Evolutionary conservation across 345 rosid species (phyloP), one percentile per base, ranked within the genome.

Genomic region (Bretschneidera sinensis): DNA sequence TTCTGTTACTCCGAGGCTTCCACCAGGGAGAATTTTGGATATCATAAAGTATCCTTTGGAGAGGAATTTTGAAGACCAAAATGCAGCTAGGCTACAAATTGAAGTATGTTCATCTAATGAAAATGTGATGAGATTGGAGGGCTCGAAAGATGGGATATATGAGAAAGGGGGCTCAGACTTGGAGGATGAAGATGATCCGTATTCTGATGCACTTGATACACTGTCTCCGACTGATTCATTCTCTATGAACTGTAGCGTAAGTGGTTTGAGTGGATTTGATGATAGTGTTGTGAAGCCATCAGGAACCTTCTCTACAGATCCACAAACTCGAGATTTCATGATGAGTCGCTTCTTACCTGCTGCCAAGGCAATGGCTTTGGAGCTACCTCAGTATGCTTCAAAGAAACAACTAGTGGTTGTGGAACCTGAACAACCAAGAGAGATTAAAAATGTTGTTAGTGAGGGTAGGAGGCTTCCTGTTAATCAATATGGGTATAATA

Each of bases 291-390:
- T 55, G 5, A 81, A 86, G 74, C 81, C 70, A 23, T 69, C 83
- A 9, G 80, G 81, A 62, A 83, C 78, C 17, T 75, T 71, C 58
- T 70, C 79, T 10, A 71, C 73, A 0, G 95, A 90, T 74, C 55
- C 57, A 39, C 83, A 77, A 24, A 80, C 91, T 43, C 75, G 80
- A 28, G 97, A 90, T 58, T 86, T 88, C 78, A 94, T 94, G 92
- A 70, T 94, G 89, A 83, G 68, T 43, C 96, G 97, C 2, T 94
- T 94, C 73, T 80, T 94, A 69, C 97, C 99, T 17, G 99, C 99
- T 25, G 97, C 99, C 15, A 82, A 83, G 86, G 99, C 99, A 10
- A 86, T 90, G 99, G 71, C 97, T 60, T 59, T 86, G 67, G 83
- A 81, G 72, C 76, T 77, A 64, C 71, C 87, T 66, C 92, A 83